phyloP scores from a whole-genome alignment of 371 early-diverging fungal genomes.

The Syncephalastrum racemosum region DNA sequence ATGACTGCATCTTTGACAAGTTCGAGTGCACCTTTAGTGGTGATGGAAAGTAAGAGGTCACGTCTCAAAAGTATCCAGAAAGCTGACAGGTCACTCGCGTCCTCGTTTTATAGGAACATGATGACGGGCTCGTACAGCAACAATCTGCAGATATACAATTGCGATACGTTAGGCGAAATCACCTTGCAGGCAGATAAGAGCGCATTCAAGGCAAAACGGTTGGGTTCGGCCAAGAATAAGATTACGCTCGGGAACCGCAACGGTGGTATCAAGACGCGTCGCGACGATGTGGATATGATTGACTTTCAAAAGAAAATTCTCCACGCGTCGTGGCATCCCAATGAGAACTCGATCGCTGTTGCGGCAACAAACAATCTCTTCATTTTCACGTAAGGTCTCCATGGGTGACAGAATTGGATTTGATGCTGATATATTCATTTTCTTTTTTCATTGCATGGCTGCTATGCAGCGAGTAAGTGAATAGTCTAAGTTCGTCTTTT shows the following conservation, averaged over 20 bases:
- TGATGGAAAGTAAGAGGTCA: slow-evolving; percentile 58
- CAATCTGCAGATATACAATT: slow-evolving; percentile 89
- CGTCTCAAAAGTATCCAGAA: background rate
- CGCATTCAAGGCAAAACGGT: slow-evolving; percentile 92
- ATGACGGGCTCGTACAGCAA: slow-evolving; percentile 97
- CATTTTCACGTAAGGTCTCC: slow-evolving; percentile 82
- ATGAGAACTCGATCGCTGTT: slow-evolving; percentile 92
- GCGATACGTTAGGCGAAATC: slow-evolving; percentile 69
- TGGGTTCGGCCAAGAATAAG: slow-evolving; percentile 58
- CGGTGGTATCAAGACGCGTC: slow-evolving; percentile 39
- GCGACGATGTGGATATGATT: slow-evolving; percentile 57
- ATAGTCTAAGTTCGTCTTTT: no score
- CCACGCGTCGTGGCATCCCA: slow-evolving; percentile 98
- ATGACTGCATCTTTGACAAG: slow-evolving; percentile 98
- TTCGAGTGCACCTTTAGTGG: slow-evolving; percentile 96
- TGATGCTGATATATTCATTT: no score
- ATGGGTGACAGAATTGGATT: no score
- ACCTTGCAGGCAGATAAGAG: slow-evolving; percentile 95
- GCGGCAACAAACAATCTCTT: slow-evolving; percentile 98
- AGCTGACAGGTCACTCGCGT: background rate
- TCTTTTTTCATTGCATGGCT: no score
- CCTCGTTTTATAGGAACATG: slow-evolving; percentile 44
- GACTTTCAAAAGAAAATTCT: slow-evolving; percentile 96
- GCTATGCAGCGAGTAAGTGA: no score
- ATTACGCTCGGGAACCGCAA: slow-evolving; percentile 11